Conservation (phyloP, 2,329 filamentous ascomycete genomes). For the Catunica adiposa region DNA sequence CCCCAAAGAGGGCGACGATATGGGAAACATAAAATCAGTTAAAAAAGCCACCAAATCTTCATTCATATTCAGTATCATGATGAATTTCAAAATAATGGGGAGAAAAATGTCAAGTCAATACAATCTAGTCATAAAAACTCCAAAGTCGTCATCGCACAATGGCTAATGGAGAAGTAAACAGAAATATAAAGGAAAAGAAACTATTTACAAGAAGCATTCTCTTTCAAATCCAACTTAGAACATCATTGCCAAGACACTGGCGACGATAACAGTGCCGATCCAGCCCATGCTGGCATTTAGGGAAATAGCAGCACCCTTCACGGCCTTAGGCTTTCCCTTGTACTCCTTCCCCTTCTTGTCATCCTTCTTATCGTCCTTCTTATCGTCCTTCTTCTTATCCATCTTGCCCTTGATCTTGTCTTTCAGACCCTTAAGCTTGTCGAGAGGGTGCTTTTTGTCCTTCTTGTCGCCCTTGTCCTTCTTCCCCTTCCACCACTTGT, state of each 20-base stretch:
- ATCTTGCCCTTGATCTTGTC: constrained; percentile 12
- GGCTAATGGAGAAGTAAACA: not conserved
- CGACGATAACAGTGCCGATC: constrained; percentile 12
- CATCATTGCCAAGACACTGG: constrained; percentile 10
- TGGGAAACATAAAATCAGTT: not conserved
- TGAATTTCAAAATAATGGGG: not conserved
- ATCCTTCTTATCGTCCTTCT: constrained; percentile 11
- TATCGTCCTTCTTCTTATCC: constrained; percentile 13
- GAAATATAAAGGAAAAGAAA: constrained; percentile 7
- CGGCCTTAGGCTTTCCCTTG: constrained; percentile 11
- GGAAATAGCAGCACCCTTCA: constrained; percentile 10
- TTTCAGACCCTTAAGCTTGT: constrained; percentile 12
- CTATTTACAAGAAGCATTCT: constrained; percentile 5
- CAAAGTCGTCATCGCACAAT: not conserved
- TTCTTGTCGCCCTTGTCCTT: constrained; percentile 8
- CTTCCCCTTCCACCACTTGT: constrained; percentile 15
- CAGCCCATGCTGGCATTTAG: constrained; percentile 10
- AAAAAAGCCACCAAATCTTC: constrained; percentile 1
- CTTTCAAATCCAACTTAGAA: constrained; percentile 3
- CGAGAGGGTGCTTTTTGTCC: constrained; percentile 7
- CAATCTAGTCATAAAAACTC: constrained; percentile 1
- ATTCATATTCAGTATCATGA: too few relatives aligned
- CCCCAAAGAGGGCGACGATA: too few relatives aligned
- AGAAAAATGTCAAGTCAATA: not conserved
- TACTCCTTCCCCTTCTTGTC: constrained; percentile 9